A percentile compares a stretch with the other conserved stretches of the same genome.
phyloP scores from a whole-genome alignment of 2,329 filamentous ascomycete genomes.

The Lachnum nothofagi region DNA sequence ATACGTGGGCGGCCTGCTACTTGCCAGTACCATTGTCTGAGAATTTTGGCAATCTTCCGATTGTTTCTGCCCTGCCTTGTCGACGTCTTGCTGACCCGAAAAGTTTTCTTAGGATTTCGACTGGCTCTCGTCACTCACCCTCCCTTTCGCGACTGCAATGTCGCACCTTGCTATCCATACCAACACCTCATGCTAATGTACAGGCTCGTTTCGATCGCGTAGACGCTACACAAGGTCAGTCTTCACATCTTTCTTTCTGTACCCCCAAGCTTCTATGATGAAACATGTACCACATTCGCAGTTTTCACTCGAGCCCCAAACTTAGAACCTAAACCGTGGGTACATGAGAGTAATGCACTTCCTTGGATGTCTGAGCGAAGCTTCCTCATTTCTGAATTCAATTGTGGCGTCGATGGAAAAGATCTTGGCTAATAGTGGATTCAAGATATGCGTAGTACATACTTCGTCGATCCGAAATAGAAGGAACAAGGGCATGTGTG shows the following conservation, averaged over 20 bases:
- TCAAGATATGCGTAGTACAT: too few relatives aligned
- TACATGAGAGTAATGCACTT: constrained; percentile 63
- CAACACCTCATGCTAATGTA: constrained; percentile 1
- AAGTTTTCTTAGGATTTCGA: constrained; percentile 14
- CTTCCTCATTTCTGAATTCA: constrained; percentile 10
- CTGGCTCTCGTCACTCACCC: neutral
- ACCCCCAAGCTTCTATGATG: constrained; percentile 51
- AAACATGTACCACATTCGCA: constrained; percentile 77
- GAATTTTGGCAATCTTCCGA: constrained; percentile 22
- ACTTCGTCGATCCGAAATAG: too few relatives aligned
- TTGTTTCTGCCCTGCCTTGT: constrained; percentile 11
- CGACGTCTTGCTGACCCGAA: constrained; percentile 19
- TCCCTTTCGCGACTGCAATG: too few relatives aligned
- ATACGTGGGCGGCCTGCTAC: constrained; percentile 66
- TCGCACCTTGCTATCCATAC: neutral
- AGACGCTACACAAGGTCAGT: constrained; percentile 14
- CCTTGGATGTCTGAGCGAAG: constrained; percentile 68
- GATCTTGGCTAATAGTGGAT: too few relatives aligned
- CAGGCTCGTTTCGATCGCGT: neutral
- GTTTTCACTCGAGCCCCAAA: constrained; percentile 74
- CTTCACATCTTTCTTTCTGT: constrained; percentile 7
- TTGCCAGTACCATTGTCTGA: constrained; percentile 90
- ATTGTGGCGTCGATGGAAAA: too few relatives aligned
- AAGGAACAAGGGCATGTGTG: too few relatives aligned
- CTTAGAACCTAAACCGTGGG: constrained; percentile 60